phyloP scores from a whole-genome alignment of 2,329 filamentous ascomycete species.

The Fragosphaeria purpurea region DNA sequence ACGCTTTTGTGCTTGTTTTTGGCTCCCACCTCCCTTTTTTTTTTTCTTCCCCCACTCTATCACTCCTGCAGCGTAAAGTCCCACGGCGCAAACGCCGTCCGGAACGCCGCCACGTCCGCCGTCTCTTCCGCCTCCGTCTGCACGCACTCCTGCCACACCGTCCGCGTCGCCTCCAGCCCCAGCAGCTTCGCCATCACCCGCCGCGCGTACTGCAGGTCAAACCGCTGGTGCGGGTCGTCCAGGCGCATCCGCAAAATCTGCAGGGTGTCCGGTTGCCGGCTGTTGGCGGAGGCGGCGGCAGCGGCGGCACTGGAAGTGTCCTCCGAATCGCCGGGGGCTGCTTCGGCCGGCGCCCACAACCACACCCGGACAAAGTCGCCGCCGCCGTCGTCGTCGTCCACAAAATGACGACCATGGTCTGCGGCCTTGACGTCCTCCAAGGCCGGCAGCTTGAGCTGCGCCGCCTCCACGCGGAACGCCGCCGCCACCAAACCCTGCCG shows the following conservation, averaged over 20 bases:
- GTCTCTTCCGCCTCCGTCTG: constrained; percentile 72
- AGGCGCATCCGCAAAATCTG: constrained; percentile 62
- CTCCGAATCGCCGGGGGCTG: constrained; percentile 33
- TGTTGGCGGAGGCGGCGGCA: not conserved
- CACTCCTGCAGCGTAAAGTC: constrained; percentile 55
- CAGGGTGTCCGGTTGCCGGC: constrained; percentile 9
- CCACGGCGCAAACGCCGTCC: constrained; percentile 71
- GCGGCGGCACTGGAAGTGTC: constrained; percentile 15
- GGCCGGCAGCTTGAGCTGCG: constrained; percentile 53
- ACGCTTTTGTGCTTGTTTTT: not conserved
- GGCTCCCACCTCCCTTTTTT: not conserved
- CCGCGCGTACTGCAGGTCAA: constrained; percentile 85
- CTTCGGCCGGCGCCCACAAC: constrained; percentile 52
- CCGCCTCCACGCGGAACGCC: constrained; percentile 78
- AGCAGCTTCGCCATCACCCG: constrained; percentile 82
- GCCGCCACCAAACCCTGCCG: constrained; percentile 69
- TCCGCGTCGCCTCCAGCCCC: constrained; percentile 58
- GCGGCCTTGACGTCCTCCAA: constrained; percentile 25
- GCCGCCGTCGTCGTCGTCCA: constrained; percentile 36
- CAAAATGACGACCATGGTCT: not conserved
- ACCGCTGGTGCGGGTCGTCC: constrained; percentile 54
- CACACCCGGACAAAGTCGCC: constrained; percentile 73
- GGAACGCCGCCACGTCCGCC: constrained; percentile 67
- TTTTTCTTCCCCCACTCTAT: not conserved
- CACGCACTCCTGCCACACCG: constrained; percentile 74